Evolutionary conservation across 495 filamentous ascomycete genomes (phyloP).

Genomic region (Lasiosphaeria hispida): DNA sequence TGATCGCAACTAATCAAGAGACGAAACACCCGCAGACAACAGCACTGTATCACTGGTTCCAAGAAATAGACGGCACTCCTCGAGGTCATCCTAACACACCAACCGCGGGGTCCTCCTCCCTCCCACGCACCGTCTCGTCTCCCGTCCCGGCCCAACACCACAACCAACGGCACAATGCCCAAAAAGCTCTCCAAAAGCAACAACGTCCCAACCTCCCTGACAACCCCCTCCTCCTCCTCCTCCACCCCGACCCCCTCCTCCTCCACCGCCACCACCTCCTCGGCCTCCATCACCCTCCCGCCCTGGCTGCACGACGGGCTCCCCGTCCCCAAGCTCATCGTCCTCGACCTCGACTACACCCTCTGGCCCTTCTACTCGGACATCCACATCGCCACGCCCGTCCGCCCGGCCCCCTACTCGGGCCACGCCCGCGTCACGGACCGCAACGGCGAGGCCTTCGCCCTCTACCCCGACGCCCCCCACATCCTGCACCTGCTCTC

Average conservation of each 20-base stretch:
- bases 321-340: slow-evolving; percentile 79
- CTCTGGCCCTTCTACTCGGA: slow-evolving; percentile 98
- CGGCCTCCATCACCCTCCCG: slow-evolving; percentile 5
- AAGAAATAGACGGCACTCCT: too few species aligned
- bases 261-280: slow-evolving; percentile 13
- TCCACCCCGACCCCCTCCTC: slow-evolving; percentile 22
- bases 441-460: slow-evolving; percentile 71
- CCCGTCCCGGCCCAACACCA: slow-evolving; percentile 12
- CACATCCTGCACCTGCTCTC: slow-evolving; percentile 63
- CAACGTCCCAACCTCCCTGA: not conserved
- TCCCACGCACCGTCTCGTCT: not conserved
- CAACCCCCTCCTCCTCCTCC: slow-evolving; percentile 5
- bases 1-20: too few species aligned
- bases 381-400: slow-evolving; percentile 80
- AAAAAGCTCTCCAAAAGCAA: slow-evolving; percentile 48
- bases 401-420: slow-evolving; percentile 57
- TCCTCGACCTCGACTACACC: slow-evolving; percentile 96
- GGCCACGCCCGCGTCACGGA: slow-evolving; percentile 51
- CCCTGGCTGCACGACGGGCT: slow-evolving; percentile 64
- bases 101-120: not conserved
- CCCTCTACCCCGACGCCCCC: slow-evolving; percentile 79
- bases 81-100: not conserved
- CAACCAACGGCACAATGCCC: slow-evolving; percentile 48
- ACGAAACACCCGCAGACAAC: too few species aligned
- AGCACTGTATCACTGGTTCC: too few species aligned